Evolutionary conservation across 768 basidiomycete genomes (phyloP).

Genomic region (Agrocybe pediades): DNA sequence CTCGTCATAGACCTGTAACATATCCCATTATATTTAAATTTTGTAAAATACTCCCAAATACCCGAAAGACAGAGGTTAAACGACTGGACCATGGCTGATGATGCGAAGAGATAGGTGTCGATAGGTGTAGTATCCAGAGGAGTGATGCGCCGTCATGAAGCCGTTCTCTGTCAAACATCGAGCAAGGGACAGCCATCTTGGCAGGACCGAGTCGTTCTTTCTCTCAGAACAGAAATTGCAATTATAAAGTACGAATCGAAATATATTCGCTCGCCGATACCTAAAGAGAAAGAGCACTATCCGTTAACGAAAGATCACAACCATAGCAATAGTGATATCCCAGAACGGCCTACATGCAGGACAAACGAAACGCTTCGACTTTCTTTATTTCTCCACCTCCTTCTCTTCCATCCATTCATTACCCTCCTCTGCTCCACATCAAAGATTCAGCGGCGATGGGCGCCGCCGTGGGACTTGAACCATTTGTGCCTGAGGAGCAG

Average conservation of each 20-base stretch:
- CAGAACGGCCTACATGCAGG: neutral
- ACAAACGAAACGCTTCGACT: neutral
- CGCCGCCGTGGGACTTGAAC: conserved; percentile 18
- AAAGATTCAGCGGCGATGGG: conserved; percentile 21
- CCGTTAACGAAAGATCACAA: neutral
- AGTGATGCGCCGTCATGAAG: no score
- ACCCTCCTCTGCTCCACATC: neutral
- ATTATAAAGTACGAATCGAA: neutral
- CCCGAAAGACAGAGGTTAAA: neutral
- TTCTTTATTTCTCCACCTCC: neutral
- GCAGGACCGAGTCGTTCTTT: neutral
- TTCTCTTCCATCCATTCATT: neutral
- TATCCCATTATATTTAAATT: neutral
- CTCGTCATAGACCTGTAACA: no score
- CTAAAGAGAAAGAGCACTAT: neutral
- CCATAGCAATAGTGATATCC: no score
- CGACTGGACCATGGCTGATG: neutral
- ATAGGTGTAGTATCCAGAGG: no score
- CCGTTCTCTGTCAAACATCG: neutral
- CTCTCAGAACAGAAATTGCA: neutral
- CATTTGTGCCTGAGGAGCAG: conserved; percentile 17
- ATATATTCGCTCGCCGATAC: neutral
- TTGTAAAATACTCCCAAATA: neutral
- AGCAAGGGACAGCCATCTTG: neutral
- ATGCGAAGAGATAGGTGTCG: neutral